Evolutionary conservation across 2,329 filamentous ascomycete genomes (phyloP).

Genomic region (Westerdykella sp.): DNA sequence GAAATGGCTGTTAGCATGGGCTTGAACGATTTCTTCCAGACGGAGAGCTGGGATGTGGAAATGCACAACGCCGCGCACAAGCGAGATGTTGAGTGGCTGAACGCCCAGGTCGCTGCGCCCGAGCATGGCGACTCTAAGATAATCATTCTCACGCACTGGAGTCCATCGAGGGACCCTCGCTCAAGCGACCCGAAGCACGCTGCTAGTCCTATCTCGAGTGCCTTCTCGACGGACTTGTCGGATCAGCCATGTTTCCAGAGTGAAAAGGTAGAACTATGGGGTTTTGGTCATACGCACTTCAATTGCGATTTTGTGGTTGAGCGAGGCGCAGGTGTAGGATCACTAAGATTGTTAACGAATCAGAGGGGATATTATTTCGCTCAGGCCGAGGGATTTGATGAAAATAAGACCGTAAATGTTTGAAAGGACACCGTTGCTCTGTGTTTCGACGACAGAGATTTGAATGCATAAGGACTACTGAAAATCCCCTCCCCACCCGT

Average conservation of each 20-base stretch:
- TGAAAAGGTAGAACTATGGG: conserved; percentile 39
- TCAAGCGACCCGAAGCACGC: conserved; percentile 34
- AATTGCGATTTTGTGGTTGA: conserved; percentile 38
- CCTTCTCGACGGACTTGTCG: conserved; percentile 40
- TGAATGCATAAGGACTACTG: too few relatives aligned
- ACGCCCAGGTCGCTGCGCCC: conserved; percentile 28
- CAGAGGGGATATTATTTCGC: conserved; percentile 37
- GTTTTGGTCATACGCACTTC: conserved; percentile 47
- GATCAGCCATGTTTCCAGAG: conserved; percentile 33
- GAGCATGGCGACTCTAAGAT: conserved; percentile 17
- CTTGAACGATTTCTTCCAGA: conserved; percentile 12
- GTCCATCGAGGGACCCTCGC: conserved; percentile 33
- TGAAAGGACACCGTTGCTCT: too few relatives aligned
- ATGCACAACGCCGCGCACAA: conserved; percentile 37
- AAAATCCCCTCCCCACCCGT: too few relatives aligned
- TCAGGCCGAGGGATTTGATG: conserved; percentile 1
- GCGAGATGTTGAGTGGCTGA: conserved; percentile 42
- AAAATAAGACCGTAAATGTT: neutral
- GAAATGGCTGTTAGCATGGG: neutral
- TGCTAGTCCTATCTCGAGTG: conserved; percentile 15
- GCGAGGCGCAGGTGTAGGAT: conserved; percentile 9
- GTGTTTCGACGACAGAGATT: too few relatives aligned
- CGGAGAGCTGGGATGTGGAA: conserved; percentile 15
- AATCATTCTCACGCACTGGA: conserved; percentile 42
- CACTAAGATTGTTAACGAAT: conserved; percentile 34